Evolutionary conservation across 108 stramenopile species (phyloP).

Genomic region (Nitzschia sp.): DNA sequence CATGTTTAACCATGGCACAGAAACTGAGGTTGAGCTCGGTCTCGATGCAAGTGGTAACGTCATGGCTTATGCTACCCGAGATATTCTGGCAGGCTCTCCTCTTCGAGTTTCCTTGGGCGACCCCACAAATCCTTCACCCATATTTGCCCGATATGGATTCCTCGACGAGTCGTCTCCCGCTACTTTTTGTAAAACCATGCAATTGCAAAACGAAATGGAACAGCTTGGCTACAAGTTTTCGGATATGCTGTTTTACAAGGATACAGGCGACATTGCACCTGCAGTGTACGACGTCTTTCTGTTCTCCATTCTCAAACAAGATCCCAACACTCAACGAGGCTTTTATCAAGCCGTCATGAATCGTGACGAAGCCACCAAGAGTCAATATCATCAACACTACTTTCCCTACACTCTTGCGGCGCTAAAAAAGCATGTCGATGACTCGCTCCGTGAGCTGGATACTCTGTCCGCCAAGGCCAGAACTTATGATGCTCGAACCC

Average conservation of each 20-base stretch:
- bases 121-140: slow-evolving; percentile 51
- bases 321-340: not conserved
- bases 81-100: slow-evolving; percentile 53
- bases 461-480: not conserved
- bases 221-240: slow-evolving; percentile 55
- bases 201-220: slow-evolving; percentile 45
- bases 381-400: not conserved
- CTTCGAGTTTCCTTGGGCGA: slow-evolving; percentile 53
- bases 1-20: slow-evolving; percentile 70
- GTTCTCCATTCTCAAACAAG: not conserved
- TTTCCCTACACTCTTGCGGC: not conserved
- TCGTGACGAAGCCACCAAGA: not conserved
- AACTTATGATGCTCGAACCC: not conserved
- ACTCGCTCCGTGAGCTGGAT: not conserved
- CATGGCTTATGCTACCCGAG: slow-evolving; percentile 19
- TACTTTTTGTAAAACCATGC: slow-evolving; percentile 59
- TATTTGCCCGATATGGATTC: slow-evolving; percentile 66
- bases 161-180: slow-evolving; percentile 55
- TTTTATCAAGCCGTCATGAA: not conserved
- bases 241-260: slow-evolving; percentile 62
- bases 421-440: not conserved
- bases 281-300: slow-evolving; percentile 65
- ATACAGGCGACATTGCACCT: slow-evolving; percentile 57
- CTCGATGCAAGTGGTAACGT: slow-evolving; percentile 34
- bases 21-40: slow-evolving; percentile 52